phyloP scores from a whole-genome alignment of 1,139 yeast species.

The Zygosaccharomyces sapae region DNA sequence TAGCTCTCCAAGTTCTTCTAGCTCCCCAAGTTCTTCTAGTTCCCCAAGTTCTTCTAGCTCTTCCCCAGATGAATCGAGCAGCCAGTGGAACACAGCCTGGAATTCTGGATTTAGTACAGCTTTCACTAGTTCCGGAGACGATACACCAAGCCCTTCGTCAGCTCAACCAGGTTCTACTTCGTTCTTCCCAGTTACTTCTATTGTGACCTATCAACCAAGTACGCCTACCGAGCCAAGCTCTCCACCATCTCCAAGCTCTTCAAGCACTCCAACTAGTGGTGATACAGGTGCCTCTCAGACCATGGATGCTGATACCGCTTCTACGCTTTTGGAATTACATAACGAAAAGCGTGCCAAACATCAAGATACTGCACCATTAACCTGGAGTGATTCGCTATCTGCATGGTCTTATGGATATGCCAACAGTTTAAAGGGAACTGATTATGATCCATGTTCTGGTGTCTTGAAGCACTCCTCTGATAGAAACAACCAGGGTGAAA shows the following conservation, averaged over 20 bases:
- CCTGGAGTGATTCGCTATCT: constrained; percentile 47
- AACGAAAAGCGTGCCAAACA: constrained; percentile 54
- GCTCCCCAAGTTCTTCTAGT: too few relatives aligned
- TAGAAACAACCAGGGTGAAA: constrained; percentile 54
- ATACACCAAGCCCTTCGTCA: too few relatives aligned
- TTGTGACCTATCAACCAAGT: too few relatives aligned
- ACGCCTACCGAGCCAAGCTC: constrained; percentile 5
- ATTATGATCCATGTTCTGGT: constrained; percentile 53
- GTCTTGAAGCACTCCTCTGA: constrained; percentile 53
- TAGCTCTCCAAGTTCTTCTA: too few relatives aligned
- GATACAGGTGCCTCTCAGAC: constrained; percentile 29
- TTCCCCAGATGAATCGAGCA: too few relatives aligned
- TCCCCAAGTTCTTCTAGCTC: too few relatives aligned
- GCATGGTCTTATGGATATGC: constrained; percentile 48
- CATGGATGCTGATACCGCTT: constrained; percentile 33
- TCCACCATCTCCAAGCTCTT: constrained; percentile 23
- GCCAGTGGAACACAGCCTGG: too few relatives aligned
- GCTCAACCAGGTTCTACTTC: too few relatives aligned
- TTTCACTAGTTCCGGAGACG: too few relatives aligned
- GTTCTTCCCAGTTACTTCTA: too few relatives aligned
- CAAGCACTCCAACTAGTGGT: constrained; percentile 22
- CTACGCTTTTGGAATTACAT: constrained; percentile 48
- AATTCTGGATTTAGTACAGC: too few relatives aligned
- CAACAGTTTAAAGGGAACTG: constrained; percentile 41
- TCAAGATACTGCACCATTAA: constrained; percentile 47